phyloP scores from a whole-genome alignment of 2,329 filamentous ascomycete genomes.

The Paecilomyces fulvus region DNA sequence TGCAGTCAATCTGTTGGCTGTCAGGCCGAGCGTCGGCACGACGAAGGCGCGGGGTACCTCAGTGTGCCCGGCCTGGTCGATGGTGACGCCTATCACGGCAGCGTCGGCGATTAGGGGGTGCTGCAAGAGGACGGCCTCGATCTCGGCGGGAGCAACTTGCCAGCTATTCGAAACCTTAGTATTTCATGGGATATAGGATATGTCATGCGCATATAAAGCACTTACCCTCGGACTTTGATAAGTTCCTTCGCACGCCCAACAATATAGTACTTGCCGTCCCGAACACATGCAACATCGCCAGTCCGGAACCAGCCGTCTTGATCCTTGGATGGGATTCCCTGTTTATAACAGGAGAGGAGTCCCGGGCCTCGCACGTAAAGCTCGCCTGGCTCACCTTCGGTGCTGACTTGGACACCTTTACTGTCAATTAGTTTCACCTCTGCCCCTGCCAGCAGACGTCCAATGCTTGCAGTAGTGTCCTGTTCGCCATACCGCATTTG shows the following conservation, averaged over 20 bases:
- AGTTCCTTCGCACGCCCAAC: slow-evolving; percentile 36
- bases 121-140: slow-evolving; percentile 38
- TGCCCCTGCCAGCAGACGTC: slow-evolving; percentile 35
- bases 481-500: slow-evolving; percentile 31
- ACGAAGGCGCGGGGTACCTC: slow-evolving; percentile 41
- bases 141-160: slow-evolving; percentile 42
- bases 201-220: not conserved
- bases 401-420: slow-evolving; percentile 20
- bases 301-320: slow-evolving; percentile 36
- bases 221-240: slow-evolving; percentile 39
- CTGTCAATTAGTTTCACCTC: slow-evolving; percentile 28
- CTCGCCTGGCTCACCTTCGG: slow-evolving; percentile 29
- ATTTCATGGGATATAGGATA: not conserved
- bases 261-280: slow-evolving; percentile 30
- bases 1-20: slow-evolving; percentile 19
- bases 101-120: slow-evolving; percentile 38
- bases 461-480: slow-evolving; percentile 41
- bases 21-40: slow-evolving; percentile 23
- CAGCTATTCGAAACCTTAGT: slow-evolving; percentile 22
- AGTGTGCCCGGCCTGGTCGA: slow-evolving; percentile 19
- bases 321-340: slow-evolving; percentile 26
- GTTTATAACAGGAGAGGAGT: slow-evolving; percentile 30
- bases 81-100: slow-evolving; percentile 38
- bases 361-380: slow-evolving; percentile 33
- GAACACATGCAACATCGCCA: slow-evolving; percentile 33